These are phyloP conservation scores for Naganishia antarctica DNA, from an alignment of 768 basidiomycete species.

Conservation along the genomic window DNA sequence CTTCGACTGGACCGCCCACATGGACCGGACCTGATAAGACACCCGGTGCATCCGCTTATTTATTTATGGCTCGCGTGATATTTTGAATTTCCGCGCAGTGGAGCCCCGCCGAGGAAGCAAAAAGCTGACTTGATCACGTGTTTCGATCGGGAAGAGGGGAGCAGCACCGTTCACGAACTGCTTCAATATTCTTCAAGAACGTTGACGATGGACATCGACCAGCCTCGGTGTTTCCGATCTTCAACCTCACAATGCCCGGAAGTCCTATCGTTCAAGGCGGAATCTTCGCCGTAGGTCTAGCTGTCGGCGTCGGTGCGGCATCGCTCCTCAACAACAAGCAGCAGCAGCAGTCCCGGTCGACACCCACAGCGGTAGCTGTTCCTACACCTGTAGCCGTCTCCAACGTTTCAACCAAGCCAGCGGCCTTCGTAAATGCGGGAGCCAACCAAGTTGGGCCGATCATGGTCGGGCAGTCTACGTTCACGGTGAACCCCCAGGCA, in stretches of 20 bases:
- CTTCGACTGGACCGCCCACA: background rate
- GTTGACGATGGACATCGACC: too few species aligned
- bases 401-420: too few species aligned
- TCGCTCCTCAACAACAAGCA: conserved; percentile 39
- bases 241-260: conserved; percentile 16
- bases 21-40: background rate
- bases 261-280: conserved; percentile 22
- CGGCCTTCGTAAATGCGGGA: too few species aligned
- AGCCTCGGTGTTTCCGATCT: too few species aligned
- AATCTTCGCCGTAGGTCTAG: conserved; percentile 73
- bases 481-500: conserved; percentile 9
- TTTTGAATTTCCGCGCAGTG: background rate
- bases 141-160: too few species aligned
- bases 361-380: conserved; percentile 53
- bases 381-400: conserved; percentile 11
- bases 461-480: conserved; percentile 34
- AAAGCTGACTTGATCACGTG: background rate
- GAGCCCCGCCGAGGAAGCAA: too few species aligned
- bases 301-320: conserved; percentile 67
- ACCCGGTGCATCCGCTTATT: background rate
- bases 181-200: too few species aligned
- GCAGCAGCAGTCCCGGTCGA: conserved; percentile 43
- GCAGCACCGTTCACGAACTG: too few species aligned
- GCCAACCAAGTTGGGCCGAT: too few species aligned
- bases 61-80: background rate